Conservation (phyloP, 495 filamentous ascomycete species). For the Ramalina intermedia region DNA sequence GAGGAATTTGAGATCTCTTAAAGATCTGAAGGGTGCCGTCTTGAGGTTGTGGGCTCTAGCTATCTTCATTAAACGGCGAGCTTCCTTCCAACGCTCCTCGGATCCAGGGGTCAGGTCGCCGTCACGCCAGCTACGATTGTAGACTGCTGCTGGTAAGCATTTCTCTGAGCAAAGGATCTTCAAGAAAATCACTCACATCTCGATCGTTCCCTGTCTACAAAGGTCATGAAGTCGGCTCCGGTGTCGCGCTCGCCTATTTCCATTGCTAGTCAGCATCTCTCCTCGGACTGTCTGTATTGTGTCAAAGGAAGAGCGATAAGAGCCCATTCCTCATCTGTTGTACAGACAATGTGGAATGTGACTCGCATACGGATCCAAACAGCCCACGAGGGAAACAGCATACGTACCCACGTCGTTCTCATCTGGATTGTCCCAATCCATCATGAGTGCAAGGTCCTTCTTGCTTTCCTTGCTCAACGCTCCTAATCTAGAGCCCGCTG, state of each 20-base stretch:
- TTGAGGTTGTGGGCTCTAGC: not conserved
- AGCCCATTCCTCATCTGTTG: too few relatives aligned
- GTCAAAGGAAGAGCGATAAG: too few relatives aligned
- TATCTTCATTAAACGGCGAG: slow-evolving; percentile 18
- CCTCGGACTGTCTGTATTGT: too few relatives aligned
- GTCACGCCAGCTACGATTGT: slow-evolving; percentile 28
- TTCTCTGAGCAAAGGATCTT: not conserved
- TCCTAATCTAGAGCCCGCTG: too few relatives aligned
- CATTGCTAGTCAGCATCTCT: too few relatives aligned
- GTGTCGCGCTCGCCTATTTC: slow-evolving; percentile 6
- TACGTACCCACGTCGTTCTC: not conserved
- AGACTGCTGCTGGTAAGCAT: slow-evolving; percentile 17
- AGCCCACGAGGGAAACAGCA: too few relatives aligned
- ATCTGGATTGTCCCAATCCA: slow-evolving; percentile 1
- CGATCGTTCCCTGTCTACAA: slow-evolving; percentile 23
- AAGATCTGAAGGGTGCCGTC: slow-evolving; percentile 1
- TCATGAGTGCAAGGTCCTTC: slow-evolving; percentile 2
- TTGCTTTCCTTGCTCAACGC: not conserved
- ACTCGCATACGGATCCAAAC: too few relatives aligned
- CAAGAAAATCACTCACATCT: slow-evolving; percentile 12
- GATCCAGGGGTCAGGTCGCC: slow-evolving; percentile 29
- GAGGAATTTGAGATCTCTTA: slow-evolving; percentile 21
- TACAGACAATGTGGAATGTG: too few relatives aligned
- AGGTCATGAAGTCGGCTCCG: slow-evolving; percentile 9
- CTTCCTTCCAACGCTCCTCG: slow-evolving; percentile 21